Base-by-base conservation (phyloP, 2,329 filamentous ascomycete genomes). In the Aspergillus cejpii region DNA sequence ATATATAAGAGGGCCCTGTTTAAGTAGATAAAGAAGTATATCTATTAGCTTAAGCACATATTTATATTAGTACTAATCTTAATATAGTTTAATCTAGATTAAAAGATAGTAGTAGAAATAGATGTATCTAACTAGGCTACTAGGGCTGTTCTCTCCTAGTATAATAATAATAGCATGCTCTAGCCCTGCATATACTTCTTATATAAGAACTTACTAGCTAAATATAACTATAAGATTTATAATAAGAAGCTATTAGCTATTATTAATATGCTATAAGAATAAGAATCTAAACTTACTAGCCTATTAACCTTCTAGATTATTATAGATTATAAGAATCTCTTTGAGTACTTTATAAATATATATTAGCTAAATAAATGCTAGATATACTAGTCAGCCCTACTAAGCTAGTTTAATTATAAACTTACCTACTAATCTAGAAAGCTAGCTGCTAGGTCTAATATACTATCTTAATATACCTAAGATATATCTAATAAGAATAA, bases 391-490 rank as follows among this genome's bases (percentile, higher is more conserved):
- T n/a, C n/a, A n/a, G n/a, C n/a, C n/a, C n/a, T n/a, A n/a, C n/a
- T n/a, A n/a, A n/a, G n/a, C n/a, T n/a, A n/a, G n/a, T n/a, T n/a
- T n/a, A n/a, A n/a, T n/a, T n/a, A n/a, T n/a, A n/a, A n/a, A n/a
- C n/a, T n/a, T n/a, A n/a, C n/a, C n/a, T n/a, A n/a, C n/a, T n/a
- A 12, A 28, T 24, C 27, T 28, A n/a, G 10, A 2, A 28, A n/a
- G 11, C 3, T 28, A n/a, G 12, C 3, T 1, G 3, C 6, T 5
- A 5, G 3, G 4, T n/a, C 4, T 0, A 1, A 28, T n/a, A 5
- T 8, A 1, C 27, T 28, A n/a, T 28, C 2, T 2, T n/a, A 28
- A 5, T 12, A n/a, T 4, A n/a, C 12, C 4, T 5, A 28, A n/a
- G 26, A 28, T 5, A 28, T 28, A 2, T 5, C n/a, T 12, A 2